Evolutionary conservation across 2,329 filamentous ascomycete genomes (phyloP), one percentile per base, ranked within the genome.

Genomic region (Phoma sp.): DNA sequence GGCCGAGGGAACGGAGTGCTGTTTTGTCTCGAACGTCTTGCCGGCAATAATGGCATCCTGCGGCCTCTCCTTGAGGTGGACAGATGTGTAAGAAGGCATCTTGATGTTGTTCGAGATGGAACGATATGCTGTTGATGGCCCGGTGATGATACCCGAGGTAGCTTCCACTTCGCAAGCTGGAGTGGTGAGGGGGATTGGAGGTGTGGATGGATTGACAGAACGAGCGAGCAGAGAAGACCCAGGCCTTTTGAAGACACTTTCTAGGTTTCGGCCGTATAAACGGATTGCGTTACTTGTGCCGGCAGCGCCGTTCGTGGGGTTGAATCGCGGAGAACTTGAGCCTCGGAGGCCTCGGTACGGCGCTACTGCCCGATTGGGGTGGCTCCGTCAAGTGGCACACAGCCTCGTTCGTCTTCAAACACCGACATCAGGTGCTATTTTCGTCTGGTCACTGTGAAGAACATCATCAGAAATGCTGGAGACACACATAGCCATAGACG

Each of bases 1-100:
- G 32, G 76, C 74, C 1, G 69, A 63, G 6, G 79, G 72, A 4
- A 83, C 78, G 1, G 83, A 77, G 1, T 78, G 74, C 39, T 76
- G 78, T 65, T 84, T 80, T 29, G 81, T 65, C 32, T 75, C 76
- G 74, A 91, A 90, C 12, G 88, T 91, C 69, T 85, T 74, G 54
- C 86, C 87, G 2, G 86, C 84, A 49, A 90, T 72, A 72, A 91
- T 87, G 55, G 80, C 74, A 47, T 73, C 79, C 47, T 74, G 80
- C 9, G 88, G 88, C 42, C 88, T 81, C 75, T 90, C 81, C 46
- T 84, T 85, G 53, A 91, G 84, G 57, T 84, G 78, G 57, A 89
- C 67, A 4, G 76, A 73, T 39, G 73, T 78, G 65, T 74, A 78
- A 11, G 73, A 75, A n/a, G 71, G 77, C 71, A 74, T 74, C 33